Evolutionary conservation across 108 stramenopile genomes (phyloP).

Genomic region (Skeletonema costatum): DNA sequence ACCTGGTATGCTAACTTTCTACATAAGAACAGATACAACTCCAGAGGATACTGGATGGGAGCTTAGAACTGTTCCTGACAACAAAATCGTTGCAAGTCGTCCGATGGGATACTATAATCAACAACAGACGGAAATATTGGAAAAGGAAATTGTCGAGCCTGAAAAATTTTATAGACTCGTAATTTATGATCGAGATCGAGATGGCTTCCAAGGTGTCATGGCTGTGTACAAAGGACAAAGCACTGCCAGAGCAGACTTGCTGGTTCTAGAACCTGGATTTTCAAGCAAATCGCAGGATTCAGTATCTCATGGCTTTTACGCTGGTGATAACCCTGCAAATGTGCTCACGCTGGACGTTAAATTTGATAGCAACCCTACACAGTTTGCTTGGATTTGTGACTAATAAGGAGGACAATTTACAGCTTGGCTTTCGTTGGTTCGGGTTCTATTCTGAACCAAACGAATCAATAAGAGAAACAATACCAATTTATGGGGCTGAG

Average conservation of each 20-base stretch:
- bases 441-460: slow-evolving; percentile 6
- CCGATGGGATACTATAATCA: slow-evolving; percentile 22
- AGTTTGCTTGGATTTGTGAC: slow-evolving; percentile 19
- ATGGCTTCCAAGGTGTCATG: slow-evolving; percentile 32
- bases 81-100: slow-evolving; percentile 9
- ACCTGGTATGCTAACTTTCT: slow-evolving; percentile 22
- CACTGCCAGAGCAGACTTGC: slow-evolving; percentile 2
- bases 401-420: slow-evolving; percentile 21
- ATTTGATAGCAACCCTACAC: slow-evolving; percentile 21
- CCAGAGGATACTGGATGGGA: slow-evolving; percentile 37
- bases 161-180: slow-evolving; percentile 28
- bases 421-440: slow-evolving; percentile 29
- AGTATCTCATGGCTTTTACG: slow-evolving; percentile 33
- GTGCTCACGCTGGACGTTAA: slow-evolving; percentile 19
- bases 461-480: slow-evolving; percentile 11
- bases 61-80: slow-evolving; percentile 8
- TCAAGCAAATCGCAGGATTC: slow-evolving; percentile 1
- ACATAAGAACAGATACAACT: slow-evolving; percentile 21
- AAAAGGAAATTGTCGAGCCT: slow-evolving; percentile 28
- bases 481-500: slow-evolving; percentile 23
- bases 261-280: slow-evolving; percentile 32
- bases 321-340: slow-evolving; percentile 18
- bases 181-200: slow-evolving; percentile 21
- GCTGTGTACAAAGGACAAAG: slow-evolving; percentile 21
- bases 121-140: slow-evolving; percentile 9